Percentiles rank a stretch among this genome's conserved stretches.
phyloP scores from a whole-genome alignment of 257 asterid genomes.

The Dorcoceras hygrometricum region DNA sequence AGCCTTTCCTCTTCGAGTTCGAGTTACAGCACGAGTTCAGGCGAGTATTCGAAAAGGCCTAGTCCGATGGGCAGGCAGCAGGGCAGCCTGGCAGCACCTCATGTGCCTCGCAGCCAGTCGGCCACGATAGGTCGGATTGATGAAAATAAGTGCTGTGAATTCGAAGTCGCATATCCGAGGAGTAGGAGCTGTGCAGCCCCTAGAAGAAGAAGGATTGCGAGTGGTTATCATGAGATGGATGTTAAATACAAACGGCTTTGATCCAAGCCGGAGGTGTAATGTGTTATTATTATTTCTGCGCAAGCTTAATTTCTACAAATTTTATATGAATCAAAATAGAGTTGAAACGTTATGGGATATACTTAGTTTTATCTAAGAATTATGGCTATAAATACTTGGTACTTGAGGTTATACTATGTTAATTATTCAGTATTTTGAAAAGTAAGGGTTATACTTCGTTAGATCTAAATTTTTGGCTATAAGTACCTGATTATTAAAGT shows the following conservation, averaged over 20 bases:
- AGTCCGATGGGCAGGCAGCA: neutral
- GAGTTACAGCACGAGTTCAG: neutral
- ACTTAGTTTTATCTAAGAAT: neutral
- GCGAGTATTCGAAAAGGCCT: constrained; percentile 12
- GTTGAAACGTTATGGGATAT: neutral
- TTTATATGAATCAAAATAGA: neutral
- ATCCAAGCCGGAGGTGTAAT: neutral
- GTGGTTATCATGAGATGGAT: neutral
- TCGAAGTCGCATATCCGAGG: constrained; percentile 25
- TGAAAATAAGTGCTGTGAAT: constrained; percentile 36
- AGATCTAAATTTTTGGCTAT: no score
- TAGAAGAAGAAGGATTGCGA: constrained; percentile 2
- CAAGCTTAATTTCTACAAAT: neutral
- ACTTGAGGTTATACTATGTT: no score
- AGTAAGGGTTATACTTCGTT: no score
- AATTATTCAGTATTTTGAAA: no score
- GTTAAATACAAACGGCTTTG: neutral
- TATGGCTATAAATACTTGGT: neutral
- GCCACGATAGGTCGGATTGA: constrained; percentile 35
- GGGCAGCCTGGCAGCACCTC: neutral
- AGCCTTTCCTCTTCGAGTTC: constrained; percentile 19
- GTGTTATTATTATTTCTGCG: neutral
- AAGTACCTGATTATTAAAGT: no score
- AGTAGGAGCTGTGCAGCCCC: constrained; percentile 33
- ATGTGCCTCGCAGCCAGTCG: constrained; percentile 30